Evolutionary conservation across 352 stramenopile species (phyloP), one percentile per base, ranked within the genome.

Genomic region (Globisporangium cystogenes): DNA sequence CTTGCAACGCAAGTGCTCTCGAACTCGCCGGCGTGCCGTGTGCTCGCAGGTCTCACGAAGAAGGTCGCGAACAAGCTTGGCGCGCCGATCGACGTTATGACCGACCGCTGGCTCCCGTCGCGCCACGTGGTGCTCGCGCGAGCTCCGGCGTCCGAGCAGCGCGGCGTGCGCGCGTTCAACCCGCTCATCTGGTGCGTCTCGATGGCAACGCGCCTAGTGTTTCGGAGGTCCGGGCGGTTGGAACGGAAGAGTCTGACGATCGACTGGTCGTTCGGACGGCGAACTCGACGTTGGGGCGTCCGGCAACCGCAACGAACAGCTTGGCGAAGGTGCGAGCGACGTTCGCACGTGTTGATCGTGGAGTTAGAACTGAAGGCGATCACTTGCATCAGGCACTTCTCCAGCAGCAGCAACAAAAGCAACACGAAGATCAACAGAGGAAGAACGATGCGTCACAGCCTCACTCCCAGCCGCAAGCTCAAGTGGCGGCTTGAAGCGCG

Each of bases 21-120:
- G 23, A 90, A 88, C 43, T 91, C 79, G 8, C 80, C 79, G 5
- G 68, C 81, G 3, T 90, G 81, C 44, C 81, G 81, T 4, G 76
- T 92, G 11, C 62, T 93, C 11, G 78, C 79, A 2, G 83, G 83
- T 2, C 62, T 93, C 23, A 92, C 83, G 14, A 93, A 93, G 61
- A 90, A 92, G 60, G 73, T 90, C 33, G 83, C 75, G 29, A 90
- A 87, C 61, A 92, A 93, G 43, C 64, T 93, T 2, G 83, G 83
- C 14, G 64, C 77, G 0, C 83, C 83, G 0, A 60, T 90, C 39
- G 83, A 93, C 46, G 79, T 92, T 37, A 93, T 93, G 81, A 90
- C 81, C 7, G 77, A 93, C 23, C 83, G 86, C 55, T 92, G 83
- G 81, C 61, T 93, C 2, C 83, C 83, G 1, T 37, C 52, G 23